A percentile compares a stretch with the other conserved stretches of the same genome.
These are phyloP conservation scores for Xylaria sp. DNA, from an alignment of 2,329 filamentous ascomycete species.

Conservation along the genomic window DNA sequence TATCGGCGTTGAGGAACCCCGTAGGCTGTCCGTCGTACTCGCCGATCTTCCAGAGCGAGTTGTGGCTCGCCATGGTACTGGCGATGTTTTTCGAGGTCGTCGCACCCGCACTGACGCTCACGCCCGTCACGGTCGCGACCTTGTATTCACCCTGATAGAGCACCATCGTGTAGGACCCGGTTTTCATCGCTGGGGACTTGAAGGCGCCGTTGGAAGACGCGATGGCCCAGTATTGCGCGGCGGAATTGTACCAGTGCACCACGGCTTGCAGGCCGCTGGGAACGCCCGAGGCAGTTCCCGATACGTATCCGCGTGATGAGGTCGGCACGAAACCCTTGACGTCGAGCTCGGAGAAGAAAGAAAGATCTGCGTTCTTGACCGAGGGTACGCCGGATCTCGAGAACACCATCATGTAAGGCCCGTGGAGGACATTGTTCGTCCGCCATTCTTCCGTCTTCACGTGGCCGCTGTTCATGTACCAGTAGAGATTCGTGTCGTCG, in stretches of 20 bases:
- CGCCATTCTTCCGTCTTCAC: conserved; percentile 66
- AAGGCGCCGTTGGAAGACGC: conserved; percentile 61
- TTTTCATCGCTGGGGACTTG: conserved; percentile 42
- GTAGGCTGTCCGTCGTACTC: conserved; percentile 68
- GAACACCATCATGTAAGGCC: conserved; percentile 68
- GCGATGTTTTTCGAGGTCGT: conserved; percentile 58
- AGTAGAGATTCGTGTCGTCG: conserved; percentile 63
- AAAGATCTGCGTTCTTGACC: conserved; percentile 53
- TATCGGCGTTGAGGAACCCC: conserved; percentile 70
- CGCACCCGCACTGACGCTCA: conserved; percentile 57
- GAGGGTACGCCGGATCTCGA: conserved; percentile 62
- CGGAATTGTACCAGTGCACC: conserved; percentile 68
- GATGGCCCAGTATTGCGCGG: conserved; percentile 69
- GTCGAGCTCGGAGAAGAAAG: conserved; percentile 64
- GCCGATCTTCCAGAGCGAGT: conserved; percentile 67
- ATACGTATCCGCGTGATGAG: conserved; percentile 62
- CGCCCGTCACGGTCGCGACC: conserved; percentile 53
- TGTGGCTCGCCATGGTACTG: conserved; percentile 49
- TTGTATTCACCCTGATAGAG: conserved; percentile 65
- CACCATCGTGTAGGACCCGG: conserved; percentile 51
- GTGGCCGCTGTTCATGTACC: conserved; percentile 72
- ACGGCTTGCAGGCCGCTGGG: conserved; percentile 58
- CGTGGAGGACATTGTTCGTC: conserved; percentile 61
- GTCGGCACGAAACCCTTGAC: conserved; percentile 64
- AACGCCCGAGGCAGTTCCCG: conserved; percentile 65